phyloP scores from a whole-genome alignment of 2,329 filamentous ascomycete species.

The Nothomitra cinnamomea region DNA sequence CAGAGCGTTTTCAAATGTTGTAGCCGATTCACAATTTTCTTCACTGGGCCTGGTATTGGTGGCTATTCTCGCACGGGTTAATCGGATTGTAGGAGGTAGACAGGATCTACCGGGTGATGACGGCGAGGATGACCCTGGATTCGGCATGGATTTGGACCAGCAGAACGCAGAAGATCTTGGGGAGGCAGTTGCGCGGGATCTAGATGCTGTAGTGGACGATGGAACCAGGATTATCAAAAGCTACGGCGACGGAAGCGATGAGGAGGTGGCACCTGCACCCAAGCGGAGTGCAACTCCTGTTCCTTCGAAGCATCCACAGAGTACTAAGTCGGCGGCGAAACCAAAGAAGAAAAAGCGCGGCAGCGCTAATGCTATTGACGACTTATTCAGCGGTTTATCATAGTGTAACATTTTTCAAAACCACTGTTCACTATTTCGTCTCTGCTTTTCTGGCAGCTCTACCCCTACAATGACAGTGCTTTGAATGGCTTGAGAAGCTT shows the following conservation, averaged over 20 bases:
- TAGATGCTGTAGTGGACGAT: neutral
- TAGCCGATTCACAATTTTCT: slow-evolving; percentile 57
- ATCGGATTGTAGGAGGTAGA: slow-evolving; percentile 14
- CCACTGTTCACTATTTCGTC: neutral
- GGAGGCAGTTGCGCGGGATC: slow-evolving; percentile 19
- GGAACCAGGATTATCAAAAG: neutral
- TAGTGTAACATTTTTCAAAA: slow-evolving; percentile 33
- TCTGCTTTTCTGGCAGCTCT: neutral
- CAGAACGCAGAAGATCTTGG: slow-evolving; percentile 16
- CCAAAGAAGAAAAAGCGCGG: slow-evolving; percentile 36
- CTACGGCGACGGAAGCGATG: too few species aligned
- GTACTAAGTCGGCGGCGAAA: neutral
- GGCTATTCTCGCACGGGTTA: slow-evolving; percentile 42
- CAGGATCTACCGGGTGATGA: neutral
- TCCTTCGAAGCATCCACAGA: too few species aligned
- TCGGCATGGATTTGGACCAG: neutral
- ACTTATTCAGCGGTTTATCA: slow-evolving; percentile 15
- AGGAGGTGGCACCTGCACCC: too few species aligned
- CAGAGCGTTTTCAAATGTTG: slow-evolving; percentile 50
- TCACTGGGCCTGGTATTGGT: slow-evolving; percentile 53
- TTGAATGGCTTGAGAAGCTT: neutral
- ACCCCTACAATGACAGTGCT: neutral
- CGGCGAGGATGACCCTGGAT: neutral
- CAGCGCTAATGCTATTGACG: slow-evolving; percentile 51
- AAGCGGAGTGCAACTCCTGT: too few species aligned